Evolutionary conservation across 148 eudicot genomes (phyloP).

Genomic region (Camellia lanceoleosa): DNA sequence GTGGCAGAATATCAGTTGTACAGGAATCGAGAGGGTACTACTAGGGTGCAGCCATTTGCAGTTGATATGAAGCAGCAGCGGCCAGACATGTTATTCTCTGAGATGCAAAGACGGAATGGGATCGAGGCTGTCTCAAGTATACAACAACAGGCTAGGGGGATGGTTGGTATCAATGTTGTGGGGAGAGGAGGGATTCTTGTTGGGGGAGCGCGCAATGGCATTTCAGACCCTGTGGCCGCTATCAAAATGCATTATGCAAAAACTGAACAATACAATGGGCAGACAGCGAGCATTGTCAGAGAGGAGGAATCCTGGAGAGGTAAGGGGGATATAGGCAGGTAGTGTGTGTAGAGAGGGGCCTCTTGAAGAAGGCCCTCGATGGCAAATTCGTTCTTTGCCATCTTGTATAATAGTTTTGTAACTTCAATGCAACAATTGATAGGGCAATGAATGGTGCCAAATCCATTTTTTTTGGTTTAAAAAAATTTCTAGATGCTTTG

Average conservation of each 20-base stretch:
- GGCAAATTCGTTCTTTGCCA: conserved; percentile 29
- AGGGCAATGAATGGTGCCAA: conserved; percentile 27
- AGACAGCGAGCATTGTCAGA: conserved; percentile 27
- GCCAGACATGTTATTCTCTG: conserved; percentile 27
- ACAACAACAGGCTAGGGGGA: conserved; percentile 43
- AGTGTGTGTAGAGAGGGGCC: conserved; percentile 32
- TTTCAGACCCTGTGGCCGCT: conserved; percentile 85
- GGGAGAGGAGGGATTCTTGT: conserved; percentile 37
- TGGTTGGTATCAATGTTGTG: conserved; percentile 40
- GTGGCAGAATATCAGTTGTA: conserved; percentile 30
- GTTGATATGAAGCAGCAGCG: conserved; percentile 46
- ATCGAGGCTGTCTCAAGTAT: conserved; percentile 39
- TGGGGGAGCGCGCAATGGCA: conserved; percentile 39
- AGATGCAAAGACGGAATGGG: conserved; percentile 44
- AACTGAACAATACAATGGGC: conserved; percentile 35
- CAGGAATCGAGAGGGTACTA: conserved; percentile 28
- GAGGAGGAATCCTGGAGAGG: conserved; percentile 52
- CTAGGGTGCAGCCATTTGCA: conserved; percentile 41
- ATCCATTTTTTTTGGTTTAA: conserved; percentile 33
- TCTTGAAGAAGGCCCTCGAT: conserved; percentile 11
- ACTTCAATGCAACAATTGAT: conserved; percentile 27
- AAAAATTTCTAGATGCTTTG: conserved; percentile 21
- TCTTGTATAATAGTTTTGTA: conserved; percentile 61
- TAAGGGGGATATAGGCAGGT: conserved; percentile 64
- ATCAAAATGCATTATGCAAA: conserved; percentile 62